Evolutionary conservation across 78 protist genomes (phyloP), one percentile per base, ranked within the genome.

Genomic region (Anaeramoeba ignava): DNA sequence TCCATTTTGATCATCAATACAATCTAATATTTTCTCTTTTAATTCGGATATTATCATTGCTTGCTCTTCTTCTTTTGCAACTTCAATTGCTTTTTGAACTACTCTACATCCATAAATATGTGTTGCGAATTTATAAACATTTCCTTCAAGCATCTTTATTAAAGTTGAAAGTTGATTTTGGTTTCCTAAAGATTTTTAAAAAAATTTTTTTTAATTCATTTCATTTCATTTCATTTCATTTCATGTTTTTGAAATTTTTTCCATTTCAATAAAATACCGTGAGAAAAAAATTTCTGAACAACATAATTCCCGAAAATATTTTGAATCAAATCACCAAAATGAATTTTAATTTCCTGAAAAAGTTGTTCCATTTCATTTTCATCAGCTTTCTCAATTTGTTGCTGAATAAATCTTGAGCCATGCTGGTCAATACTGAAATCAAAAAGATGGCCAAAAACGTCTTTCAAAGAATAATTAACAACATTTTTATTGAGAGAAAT

Each of bases 261-360:
- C n/a, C n/a, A n/a, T n/a, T n/a, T n/a, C n/a, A n/a, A n/a, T n/a
- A n/a, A n/a, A n/a, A n/a, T n/a, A n/a, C 96, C 98, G 68, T 89
- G 89, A 85, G 96, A 98, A 80, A 98, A 88, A 78, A 96, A 87
- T 90, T 98, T 98, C 84, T 98, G 99, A n/a, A 96, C 79, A 34
- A 98, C 99, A 85, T 98, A 98, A 89, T 98, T 98, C 1, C 99
- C 99, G 87, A 98, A 98, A 33, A 96, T 97, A 84, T 98, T 98
- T 38, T 89, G 87, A 93, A 95, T 93, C 82, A 96, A 91, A 2
- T 82, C 68, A 39, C 83, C 82, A 1, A 91, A 80, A 12, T 84
- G 78, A 17, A 92, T 92, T 2, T 87, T 39, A 1, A 96, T 80
- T 54, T 95, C 97, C 31, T 83, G 89, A 90, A 94, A 93, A 73